These are phyloP conservation scores for Zelonia costaricensis DNA, from an alignment of 208 protist species.

Conservation along the genomic window DNA sequence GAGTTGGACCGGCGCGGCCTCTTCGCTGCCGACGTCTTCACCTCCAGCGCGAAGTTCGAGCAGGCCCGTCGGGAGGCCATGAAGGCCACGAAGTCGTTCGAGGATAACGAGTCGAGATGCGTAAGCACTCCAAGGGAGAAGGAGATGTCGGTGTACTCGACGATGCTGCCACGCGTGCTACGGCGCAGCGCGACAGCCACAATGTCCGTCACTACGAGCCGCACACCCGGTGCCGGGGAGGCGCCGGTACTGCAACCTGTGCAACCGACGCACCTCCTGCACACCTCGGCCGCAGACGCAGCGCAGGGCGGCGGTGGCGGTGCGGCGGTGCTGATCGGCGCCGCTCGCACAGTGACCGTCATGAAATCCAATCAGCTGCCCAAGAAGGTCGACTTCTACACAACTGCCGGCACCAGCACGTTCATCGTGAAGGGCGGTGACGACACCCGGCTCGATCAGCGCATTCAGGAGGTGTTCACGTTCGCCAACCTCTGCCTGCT, in stretches of 20 bases:
- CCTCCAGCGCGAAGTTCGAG: constrained; percentile 1
- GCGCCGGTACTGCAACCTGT: constrained; percentile 5
- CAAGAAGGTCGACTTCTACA: constrained; percentile 86
- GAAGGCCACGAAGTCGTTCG: background rate
- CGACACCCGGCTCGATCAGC: constrained; percentile 93
- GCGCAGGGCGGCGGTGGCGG: background rate
- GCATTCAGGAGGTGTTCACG: constrained; percentile 91
- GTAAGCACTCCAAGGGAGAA: background rate
- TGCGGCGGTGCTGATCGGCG: constrained; percentile 29
- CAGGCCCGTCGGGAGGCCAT: background rate
- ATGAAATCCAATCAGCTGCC: constrained; percentile 88
- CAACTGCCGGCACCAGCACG: constrained; percentile 63
- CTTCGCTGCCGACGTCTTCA: constrained; percentile 1
- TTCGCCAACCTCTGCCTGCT: constrained; percentile 79
- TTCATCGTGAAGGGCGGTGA: constrained; percentile 96
- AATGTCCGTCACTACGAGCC: background rate
- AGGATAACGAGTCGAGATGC: background rate
- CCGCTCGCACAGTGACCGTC: constrained; percentile 60
- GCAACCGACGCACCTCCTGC: constrained; percentile 9
- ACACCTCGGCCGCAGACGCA: background rate
- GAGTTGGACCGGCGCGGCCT: background rate
- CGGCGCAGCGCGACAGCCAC: background rate
- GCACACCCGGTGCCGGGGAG: background rate
- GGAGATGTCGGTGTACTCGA: constrained; percentile 4
- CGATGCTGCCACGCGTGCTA: constrained; percentile 2